phyloP scores from a whole-genome alignment of 176 grass and related monocot species.

The Avena insularis region DNA sequence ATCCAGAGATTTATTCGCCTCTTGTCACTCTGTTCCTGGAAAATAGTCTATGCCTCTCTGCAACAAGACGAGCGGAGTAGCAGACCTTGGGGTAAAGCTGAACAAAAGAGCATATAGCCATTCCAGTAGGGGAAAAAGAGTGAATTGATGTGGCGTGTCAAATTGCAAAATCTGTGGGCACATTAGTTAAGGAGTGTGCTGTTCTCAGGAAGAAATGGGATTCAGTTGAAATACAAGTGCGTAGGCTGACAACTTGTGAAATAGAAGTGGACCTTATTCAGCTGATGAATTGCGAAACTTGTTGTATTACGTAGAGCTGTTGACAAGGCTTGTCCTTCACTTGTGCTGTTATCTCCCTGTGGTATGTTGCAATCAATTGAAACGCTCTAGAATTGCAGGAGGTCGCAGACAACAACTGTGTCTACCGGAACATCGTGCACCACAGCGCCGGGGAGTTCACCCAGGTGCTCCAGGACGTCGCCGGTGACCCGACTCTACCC shows the following conservation, averaged over 20 bases:
- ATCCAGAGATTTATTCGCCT: not conserved
- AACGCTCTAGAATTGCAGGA: conserved; percentile 54
- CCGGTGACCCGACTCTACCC: conserved; percentile 82
- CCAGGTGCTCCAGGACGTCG: conserved; percentile 88
- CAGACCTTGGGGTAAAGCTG: not conserved
- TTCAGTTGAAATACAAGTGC: not conserved
- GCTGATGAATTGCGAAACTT: not conserved
- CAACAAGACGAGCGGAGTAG: not conserved
- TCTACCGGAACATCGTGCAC: conserved; percentile 86
- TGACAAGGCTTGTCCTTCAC: not conserved
- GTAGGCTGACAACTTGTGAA: not conserved
- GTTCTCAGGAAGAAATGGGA: not conserved
- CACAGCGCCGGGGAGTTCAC: conserved; percentile 80
- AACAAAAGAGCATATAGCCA: not conserved
- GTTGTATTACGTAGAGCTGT: not conserved
- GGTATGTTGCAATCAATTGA: not conserved
- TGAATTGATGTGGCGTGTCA: not conserved
- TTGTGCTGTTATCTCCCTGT: not conserved
- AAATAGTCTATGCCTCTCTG: not conserved
- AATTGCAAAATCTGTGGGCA: not conserved
- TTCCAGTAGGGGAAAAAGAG: not conserved
- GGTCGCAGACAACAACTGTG: conserved; percentile 75
- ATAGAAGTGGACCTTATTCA: not conserved
- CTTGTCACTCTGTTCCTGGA: not conserved
- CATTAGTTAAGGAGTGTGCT: not conserved